phyloP scores from a whole-genome alignment of 306 rosid species.

The Erythrophleum fordii region DNA sequence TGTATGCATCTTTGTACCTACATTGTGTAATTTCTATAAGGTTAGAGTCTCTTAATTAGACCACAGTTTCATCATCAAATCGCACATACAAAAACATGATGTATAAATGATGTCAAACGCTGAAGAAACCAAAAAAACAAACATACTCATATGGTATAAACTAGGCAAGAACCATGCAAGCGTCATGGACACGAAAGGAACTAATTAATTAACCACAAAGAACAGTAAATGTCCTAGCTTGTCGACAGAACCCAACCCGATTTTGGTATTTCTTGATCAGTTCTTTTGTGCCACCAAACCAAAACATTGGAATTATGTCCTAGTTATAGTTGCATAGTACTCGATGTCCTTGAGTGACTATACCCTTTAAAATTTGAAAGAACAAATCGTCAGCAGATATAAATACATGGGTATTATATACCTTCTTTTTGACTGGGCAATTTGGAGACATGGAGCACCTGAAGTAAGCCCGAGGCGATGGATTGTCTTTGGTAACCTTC shows the following conservation, averaged over 20 bases:
- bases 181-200: not conserved
- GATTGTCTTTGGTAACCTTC: constrained; percentile 79
- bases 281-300: not conserved
- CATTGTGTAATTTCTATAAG: not conserved
- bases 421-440: constrained; percentile 85
- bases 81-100: not conserved
- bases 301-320: not conserved
- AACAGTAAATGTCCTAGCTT: no score
- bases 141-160: not conserved
- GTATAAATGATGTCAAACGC: not conserved
- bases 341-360: no score
- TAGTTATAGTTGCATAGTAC: no score
- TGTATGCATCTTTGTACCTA: constrained; percentile 73
- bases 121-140: not conserved
- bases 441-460: constrained; percentile 76
- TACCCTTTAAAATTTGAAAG: not conserved
- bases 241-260: not conserved
- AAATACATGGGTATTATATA: not conserved
- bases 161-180: not conserved
- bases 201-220: not conserved
- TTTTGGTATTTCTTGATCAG: not conserved
- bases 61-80: not conserved
- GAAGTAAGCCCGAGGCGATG: constrained; percentile 79
- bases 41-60: not conserved
- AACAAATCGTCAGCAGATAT: not conserved